A percentile compares a stretch with the other conserved stretches of the same genome.
phyloP scores from a whole-genome alignment of 148 eudicot genomes.

The Fagopyrum tataricum region DNA sequence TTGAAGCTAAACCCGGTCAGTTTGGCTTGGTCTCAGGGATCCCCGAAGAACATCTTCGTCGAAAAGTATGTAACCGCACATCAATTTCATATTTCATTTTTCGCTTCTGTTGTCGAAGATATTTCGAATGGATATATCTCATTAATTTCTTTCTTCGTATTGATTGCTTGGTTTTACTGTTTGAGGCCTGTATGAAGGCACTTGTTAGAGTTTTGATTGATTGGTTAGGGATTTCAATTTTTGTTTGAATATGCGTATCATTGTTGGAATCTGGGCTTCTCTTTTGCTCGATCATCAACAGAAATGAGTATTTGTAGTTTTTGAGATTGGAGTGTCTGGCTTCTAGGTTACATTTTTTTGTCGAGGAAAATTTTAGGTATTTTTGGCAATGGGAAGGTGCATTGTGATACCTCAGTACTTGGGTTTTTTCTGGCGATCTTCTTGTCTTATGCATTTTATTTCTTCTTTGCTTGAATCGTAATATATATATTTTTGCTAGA shows the following conservation, averaged over 20 bases:
- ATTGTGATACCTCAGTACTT: neutral
- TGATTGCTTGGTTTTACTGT: conserved; percentile 1
- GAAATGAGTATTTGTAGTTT: neutral
- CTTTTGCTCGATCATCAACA: neutral
- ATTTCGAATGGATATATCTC: neutral
- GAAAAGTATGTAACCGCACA: conserved; percentile 31
- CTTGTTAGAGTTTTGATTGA: neutral
- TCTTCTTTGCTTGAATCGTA: neutral
- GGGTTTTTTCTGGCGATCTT: neutral
- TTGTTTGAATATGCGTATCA: neutral
- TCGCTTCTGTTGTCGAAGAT: neutral
- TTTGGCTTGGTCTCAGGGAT: conserved; percentile 61
- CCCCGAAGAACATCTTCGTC: conserved; percentile 55
- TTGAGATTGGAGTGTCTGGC: neutral
- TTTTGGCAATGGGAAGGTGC: neutral
- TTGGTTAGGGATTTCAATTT: neutral
- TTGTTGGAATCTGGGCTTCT: neutral
- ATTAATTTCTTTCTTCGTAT: neutral
- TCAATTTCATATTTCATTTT: conserved; percentile 16
- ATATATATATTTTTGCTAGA: neutral
- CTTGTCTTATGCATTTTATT: neutral
- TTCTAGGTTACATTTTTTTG: conserved; percentile 4
- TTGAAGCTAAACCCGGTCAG: conserved; percentile 52
- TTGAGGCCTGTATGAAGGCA: neutral
- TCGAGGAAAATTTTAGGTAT: neutral